Evolutionary conservation across 2,329 filamentous ascomycete species (phyloP).

Genomic region (Cucurbitaria berberidis): DNA sequence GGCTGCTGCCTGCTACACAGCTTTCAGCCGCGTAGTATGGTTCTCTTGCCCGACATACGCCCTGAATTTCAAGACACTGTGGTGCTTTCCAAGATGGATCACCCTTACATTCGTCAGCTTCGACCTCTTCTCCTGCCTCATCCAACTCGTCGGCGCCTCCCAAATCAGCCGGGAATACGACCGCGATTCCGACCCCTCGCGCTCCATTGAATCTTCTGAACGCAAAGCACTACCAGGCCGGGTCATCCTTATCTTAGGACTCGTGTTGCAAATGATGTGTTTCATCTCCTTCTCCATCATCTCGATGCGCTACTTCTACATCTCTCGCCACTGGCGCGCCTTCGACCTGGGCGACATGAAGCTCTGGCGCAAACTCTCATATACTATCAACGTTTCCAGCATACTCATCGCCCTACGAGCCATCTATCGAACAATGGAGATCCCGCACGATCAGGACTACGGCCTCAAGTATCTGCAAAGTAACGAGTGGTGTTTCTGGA

Average conservation of each 20-base stretch:
- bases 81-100: constrained; percentile 53
- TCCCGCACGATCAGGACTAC: constrained; percentile 53
- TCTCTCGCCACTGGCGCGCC: constrained; percentile 36
- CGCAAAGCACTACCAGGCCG: constrained; percentile 37
- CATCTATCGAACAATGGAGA: constrained; percentile 62
- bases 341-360: constrained; percentile 45
- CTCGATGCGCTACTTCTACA: constrained; percentile 43
- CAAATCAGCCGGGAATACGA: constrained; percentile 49
- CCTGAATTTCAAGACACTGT: constrained; percentile 50
- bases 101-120: constrained; percentile 58
- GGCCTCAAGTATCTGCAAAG: constrained; percentile 58
- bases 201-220: constrained; percentile 48
- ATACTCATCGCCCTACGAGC: constrained; percentile 54
- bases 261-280: constrained; percentile 58
- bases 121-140: constrained; percentile 56
- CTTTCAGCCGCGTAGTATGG: constrained; percentile 55
- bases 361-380: constrained; percentile 43
- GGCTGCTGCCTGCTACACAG: constrained; percentile 59
- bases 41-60: constrained; percentile 47
- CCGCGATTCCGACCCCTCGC: constrained; percentile 43
- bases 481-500: constrained; percentile 62
- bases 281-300: constrained; percentile 58
- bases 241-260: constrained; percentile 53
- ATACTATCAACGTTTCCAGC: constrained; percentile 44
- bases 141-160: constrained; percentile 54